These are phyloP conservation scores for Ceratocystis huliohia DNA, from an alignment of 2,329 filamentous ascomycete species.

Conservation along the genomic window DNA sequence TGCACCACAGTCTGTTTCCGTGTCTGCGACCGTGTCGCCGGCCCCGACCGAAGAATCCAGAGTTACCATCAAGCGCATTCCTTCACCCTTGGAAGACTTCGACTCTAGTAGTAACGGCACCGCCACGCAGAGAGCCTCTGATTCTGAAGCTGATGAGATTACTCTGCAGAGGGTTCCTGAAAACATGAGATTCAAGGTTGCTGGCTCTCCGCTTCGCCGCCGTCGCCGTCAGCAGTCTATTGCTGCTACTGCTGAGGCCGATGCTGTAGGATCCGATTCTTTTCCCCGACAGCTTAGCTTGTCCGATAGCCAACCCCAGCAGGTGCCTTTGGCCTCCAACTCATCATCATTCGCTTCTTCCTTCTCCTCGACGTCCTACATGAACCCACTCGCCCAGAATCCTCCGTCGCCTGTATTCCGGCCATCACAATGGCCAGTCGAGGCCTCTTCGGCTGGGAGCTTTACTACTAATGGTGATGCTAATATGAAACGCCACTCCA, in stretches of 20 bases:
- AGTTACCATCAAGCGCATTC: constrained; percentile 17
- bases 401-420: constrained; percentile 15
- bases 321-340: constrained; percentile 9
- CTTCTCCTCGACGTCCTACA: constrained; percentile 11
- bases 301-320: constrained; percentile 6
- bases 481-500: constrained; percentile 15
- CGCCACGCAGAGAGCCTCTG: neutral
- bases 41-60: constrained; percentile 15
- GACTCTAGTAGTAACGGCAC: constrained; percentile 8
- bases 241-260: neutral
- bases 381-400: constrained; percentile 15
- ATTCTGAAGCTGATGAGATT: neutral
- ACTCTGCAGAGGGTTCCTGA: neutral
- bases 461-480: neutral
- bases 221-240: neutral
- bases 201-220: neutral
- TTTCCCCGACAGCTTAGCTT: too few relatives aligned
- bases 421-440: constrained; percentile 4
- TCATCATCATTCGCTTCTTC: neutral
- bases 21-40: constrained; percentile 8
- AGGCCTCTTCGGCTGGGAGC: constrained; percentile 9
- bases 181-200: neutral
- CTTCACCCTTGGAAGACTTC: constrained; percentile 13
- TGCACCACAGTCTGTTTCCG: neutral
- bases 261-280: too few relatives aligned